Percentiles rank a stretch among this genome's conserved stretches.
Evolutionary conservation across 2,329 filamentous ascomycete genomes (phyloP).

Genomic region (Diplodia mutila): DNA sequence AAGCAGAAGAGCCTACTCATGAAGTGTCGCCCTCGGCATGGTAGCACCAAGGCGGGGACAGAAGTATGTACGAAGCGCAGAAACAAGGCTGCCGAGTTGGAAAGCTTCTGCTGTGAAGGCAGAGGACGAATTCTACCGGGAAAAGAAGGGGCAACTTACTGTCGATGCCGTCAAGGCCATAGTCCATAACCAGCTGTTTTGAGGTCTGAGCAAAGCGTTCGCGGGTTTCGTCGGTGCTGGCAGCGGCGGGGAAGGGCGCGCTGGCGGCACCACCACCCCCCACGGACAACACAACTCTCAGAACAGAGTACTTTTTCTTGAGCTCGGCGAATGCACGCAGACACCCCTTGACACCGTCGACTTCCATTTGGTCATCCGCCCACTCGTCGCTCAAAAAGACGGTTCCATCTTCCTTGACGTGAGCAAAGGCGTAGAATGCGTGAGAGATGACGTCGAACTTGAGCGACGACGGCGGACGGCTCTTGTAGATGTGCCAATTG

Average conservation of each 20-base stretch:
- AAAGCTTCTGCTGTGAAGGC: too few relatives aligned
- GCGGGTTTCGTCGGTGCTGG: slow-evolving; percentile 61
- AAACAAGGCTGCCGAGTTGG: too few relatives aligned
- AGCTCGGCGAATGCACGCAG: slow-evolving; percentile 73
- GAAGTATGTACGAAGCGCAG: too few relatives aligned
- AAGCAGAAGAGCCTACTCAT: background rate
- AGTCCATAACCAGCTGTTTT: slow-evolving; percentile 68
- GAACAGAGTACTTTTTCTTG: slow-evolving; percentile 69
- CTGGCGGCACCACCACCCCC: slow-evolving; percentile 72
- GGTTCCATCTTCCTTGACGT: slow-evolving; percentile 79
- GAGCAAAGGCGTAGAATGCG: slow-evolving; percentile 78
- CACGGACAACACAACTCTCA: slow-evolving; percentile 77
- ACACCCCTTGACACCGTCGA: slow-evolving; percentile 65
- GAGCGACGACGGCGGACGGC: slow-evolving; percentile 72
- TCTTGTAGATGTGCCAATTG: slow-evolving; percentile 74
- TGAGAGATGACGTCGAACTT: slow-evolving; percentile 78
- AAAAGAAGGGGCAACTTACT: slow-evolving; percentile 55
- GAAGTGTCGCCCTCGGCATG: background rate
- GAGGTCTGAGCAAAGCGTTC: slow-evolving; percentile 74
- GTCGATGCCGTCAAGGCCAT: slow-evolving; percentile 75
- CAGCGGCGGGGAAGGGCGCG: slow-evolving; percentile 69
- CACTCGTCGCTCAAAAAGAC: slow-evolving; percentile 83
- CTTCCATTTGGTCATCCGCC: slow-evolving; percentile 72
- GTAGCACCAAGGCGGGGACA: background rate
- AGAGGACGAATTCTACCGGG: background rate